Evolutionary conservation across 2,329 filamentous ascomycete species (phyloP).

Genomic region (Raffaelea ambrosiae): DNA sequence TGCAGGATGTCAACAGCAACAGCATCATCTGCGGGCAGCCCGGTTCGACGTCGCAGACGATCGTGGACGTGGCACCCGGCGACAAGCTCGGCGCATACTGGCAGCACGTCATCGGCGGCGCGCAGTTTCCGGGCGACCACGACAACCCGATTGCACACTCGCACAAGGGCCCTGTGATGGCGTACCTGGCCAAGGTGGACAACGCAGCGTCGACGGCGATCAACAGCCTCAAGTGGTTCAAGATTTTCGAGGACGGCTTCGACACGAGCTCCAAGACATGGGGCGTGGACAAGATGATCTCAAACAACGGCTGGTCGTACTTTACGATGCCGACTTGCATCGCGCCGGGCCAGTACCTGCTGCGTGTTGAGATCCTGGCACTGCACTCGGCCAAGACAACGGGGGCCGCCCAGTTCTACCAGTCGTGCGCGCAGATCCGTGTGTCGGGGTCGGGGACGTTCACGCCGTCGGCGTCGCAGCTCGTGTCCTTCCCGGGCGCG

Average conservation of each 20-base stretch:
- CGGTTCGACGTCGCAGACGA: slow-evolving; percentile 28
- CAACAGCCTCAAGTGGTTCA: slow-evolving; percentile 41
- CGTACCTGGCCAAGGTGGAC: slow-evolving; percentile 44
- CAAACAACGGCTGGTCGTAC: slow-evolving; percentile 34
- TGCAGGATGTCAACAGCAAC: slow-evolving; percentile 38
- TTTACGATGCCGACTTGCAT: slow-evolving; percentile 42
- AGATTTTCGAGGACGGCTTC: slow-evolving; percentile 43
- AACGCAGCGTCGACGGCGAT: slow-evolving; percentile 35
- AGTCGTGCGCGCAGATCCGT: slow-evolving; percentile 32
- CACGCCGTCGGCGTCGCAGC: slow-evolving; percentile 23
- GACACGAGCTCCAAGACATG: slow-evolving; percentile 32
- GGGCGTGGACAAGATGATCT: slow-evolving; percentile 38
- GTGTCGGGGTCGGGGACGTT: slow-evolving; percentile 31
- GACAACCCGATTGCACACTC: slow-evolving; percentile 46
- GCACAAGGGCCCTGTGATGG: slow-evolving; percentile 46
- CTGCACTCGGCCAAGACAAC: slow-evolving; percentile 36
- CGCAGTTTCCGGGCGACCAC: slow-evolving; percentile 37
- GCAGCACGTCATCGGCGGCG: slow-evolving; percentile 45
- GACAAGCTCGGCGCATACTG: slow-evolving; percentile 43
- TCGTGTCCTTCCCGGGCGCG: slow-evolving; percentile 36
- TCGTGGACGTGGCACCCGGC: slow-evolving; percentile 41
- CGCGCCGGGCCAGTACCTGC: slow-evolving; percentile 44
- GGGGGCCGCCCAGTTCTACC: slow-evolving; percentile 34
- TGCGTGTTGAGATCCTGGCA: slow-evolving; percentile 45
- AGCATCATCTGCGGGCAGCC: slow-evolving; percentile 42